phyloP scores from a whole-genome alignment of 257 asterid species.

The Ophiorrhiza pumila region DNA sequence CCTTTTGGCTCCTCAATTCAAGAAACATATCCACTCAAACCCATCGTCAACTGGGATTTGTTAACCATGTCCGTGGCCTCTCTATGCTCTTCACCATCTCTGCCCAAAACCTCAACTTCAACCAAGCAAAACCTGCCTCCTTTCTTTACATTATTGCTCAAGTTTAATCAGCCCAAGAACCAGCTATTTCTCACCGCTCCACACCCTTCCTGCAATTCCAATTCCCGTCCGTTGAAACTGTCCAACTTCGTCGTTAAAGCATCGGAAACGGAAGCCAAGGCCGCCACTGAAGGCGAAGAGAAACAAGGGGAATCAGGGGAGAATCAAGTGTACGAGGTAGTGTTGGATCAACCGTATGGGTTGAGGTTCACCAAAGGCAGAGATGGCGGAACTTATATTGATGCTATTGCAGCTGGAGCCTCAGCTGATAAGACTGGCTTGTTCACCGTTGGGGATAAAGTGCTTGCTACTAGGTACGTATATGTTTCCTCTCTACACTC shows the following conservation, averaged over 20 bases:
- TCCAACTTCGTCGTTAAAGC: slow-evolving; percentile 36
- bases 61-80: slow-evolving; percentile 40
- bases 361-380: slow-evolving; percentile 73
- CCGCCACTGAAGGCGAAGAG: slow-evolving; percentile 18
- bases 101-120: slow-evolving; percentile 27
- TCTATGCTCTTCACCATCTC: slow-evolving; percentile 48
- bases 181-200: slow-evolving; percentile 27
- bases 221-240: slow-evolving; percentile 20
- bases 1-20: too few species aligned
- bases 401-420: slow-evolving; percentile 88
- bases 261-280: slow-evolving; percentile 39
- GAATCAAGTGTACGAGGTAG: slow-evolving; percentile 78
- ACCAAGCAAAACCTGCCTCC: slow-evolving; percentile 29
- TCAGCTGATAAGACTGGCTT: slow-evolving; percentile 67
- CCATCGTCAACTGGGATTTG: too few species aligned
- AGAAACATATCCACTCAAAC: background rate
- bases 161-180: slow-evolving; percentile 32
- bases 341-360: slow-evolving; percentile 71
- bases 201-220: slow-evolving; percentile 21
- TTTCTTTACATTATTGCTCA: slow-evolving; percentile 33
- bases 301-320: slow-evolving; percentile 24
- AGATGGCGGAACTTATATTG: slow-evolving; percentile 95
- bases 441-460: slow-evolving; percentile 87
- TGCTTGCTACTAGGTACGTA: slow-evolving; percentile 75
- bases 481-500: too few species aligned